phyloP scores from a whole-genome alignment of 2,329 filamentous ascomycete genomes.

The Fusarium udum region DNA sequence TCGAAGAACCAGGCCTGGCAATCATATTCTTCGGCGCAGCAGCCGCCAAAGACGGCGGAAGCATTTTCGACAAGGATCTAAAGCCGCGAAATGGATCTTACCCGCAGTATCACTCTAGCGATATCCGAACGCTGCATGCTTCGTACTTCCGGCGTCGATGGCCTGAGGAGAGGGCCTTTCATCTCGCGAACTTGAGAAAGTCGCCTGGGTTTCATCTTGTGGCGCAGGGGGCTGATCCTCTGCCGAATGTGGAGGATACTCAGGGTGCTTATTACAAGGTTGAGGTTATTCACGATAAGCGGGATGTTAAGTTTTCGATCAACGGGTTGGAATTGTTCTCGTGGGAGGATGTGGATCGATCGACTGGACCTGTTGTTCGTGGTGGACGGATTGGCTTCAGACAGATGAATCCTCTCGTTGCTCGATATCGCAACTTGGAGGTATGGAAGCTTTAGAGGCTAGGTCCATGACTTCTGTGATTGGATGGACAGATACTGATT shows the following conservation, averaged over 20 bases:
- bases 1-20: conserved; percentile 34
- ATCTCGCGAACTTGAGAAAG: conserved; percentile 37
- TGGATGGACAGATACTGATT: neutral
- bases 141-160: conserved; percentile 41
- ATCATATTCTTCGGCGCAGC: conserved; percentile 41
- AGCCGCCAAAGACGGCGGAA: conserved; percentile 25
- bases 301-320: conserved; percentile 27
- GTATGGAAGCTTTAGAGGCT: conserved; percentile 30
- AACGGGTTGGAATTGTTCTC: conserved; percentile 29
- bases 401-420: conserved; percentile 38
- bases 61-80: conserved; percentile 35
- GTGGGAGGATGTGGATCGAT: conserved; percentile 32
- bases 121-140: conserved; percentile 36
- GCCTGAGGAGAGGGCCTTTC: conserved; percentile 38
- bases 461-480: fast-evolving
- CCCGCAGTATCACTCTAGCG: conserved; percentile 38
- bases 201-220: conserved; percentile 39
- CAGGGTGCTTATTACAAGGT: conserved; percentile 36
- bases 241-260: conserved; percentile 32
- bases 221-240: conserved; percentile 36
- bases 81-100: conserved; percentile 36
- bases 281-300: conserved; percentile 37
- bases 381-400: conserved; percentile 35
- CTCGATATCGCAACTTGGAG: conserved; percentile 35
- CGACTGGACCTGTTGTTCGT: conserved; percentile 33